Conservation (phyloP, 257 asterid species). For the Fraxinus americana region DNA sequence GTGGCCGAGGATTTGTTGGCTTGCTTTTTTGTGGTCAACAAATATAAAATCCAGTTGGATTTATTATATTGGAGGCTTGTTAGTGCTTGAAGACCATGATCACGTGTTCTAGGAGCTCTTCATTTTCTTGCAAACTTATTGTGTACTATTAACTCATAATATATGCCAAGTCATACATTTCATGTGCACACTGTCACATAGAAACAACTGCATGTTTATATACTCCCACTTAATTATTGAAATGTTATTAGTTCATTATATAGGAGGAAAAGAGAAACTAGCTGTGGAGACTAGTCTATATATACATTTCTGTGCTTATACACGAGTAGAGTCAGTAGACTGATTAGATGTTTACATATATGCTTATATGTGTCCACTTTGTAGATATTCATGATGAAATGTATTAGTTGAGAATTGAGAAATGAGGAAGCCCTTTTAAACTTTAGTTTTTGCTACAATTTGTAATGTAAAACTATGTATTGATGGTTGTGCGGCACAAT, state of each 20-base stretch:
- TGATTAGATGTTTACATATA: background rate
- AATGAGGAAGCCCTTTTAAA: background rate
- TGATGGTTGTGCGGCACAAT: background rate
- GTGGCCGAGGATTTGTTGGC: no score
- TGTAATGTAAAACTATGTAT: background rate
- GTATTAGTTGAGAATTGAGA: background rate
- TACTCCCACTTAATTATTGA: background rate
- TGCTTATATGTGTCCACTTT: background rate
- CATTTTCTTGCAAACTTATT: background rate
- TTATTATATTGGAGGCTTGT: background rate
- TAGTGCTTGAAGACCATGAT: background rate
- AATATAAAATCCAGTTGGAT: background rate
- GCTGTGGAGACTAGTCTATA: background rate
- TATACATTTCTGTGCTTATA: background rate
- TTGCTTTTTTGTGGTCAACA: no score
- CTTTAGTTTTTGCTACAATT: background rate
- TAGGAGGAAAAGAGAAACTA: background rate
- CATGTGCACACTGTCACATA: background rate
- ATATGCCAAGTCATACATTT: background rate
- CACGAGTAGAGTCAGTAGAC: background rate
- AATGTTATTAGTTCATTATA: background rate
- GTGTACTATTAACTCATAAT: background rate
- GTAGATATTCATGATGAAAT: background rate
- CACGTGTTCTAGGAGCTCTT: background rate
- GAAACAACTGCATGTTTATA: background rate